Percentiles rank a stretch among this genome's conserved stretches.
Conservation (phyloP, 2,329 filamentous ascomycete genomes). For the Sclerotinia subarctica region DNA sequence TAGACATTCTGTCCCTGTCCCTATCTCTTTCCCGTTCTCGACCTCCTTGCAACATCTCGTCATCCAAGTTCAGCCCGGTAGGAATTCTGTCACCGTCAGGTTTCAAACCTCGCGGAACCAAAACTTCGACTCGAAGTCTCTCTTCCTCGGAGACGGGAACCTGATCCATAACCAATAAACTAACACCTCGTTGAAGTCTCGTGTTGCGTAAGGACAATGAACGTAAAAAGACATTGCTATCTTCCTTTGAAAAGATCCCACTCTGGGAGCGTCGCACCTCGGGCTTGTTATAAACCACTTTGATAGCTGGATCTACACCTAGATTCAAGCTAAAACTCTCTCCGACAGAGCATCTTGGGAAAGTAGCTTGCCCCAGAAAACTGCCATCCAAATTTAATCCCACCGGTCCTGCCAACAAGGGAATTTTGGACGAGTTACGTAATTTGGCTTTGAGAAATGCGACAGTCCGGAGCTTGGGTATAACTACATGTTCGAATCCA, state of each 20-base stretch:
- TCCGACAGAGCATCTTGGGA: constrained; percentile 55
- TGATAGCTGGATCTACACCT: constrained; percentile 58
- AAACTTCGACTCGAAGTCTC: constrained; percentile 50
- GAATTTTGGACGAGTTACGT: constrained; percentile 53
- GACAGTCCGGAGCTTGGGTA: constrained; percentile 58
- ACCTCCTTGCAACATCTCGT: constrained; percentile 23
- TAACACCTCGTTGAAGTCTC: constrained; percentile 42
- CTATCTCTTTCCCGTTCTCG: constrained; percentile 28
- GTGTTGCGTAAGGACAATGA: constrained; percentile 52
- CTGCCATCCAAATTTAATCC: constrained; percentile 61
- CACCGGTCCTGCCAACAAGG: constrained; percentile 52
- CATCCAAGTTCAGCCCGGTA: constrained; percentile 36
- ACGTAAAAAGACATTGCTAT: constrained; percentile 50
- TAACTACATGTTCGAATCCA: constrained; percentile 54
- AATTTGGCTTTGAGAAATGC: constrained; percentile 59
- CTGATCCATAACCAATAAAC: constrained; percentile 56
- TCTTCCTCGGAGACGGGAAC: constrained; percentile 62
- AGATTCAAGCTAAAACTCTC: constrained; percentile 53
- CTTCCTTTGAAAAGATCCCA: constrained; percentile 54
- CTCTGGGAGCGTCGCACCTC: constrained; percentile 50
- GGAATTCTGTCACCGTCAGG: constrained; percentile 41
- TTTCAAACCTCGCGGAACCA: constrained; percentile 48
- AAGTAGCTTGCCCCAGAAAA: constrained; percentile 55
- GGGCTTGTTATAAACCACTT: constrained; percentile 54
- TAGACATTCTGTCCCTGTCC: constrained; percentile 27